Base-by-base conservation (phyloP, 2,329 filamentous ascomycete species). In the Penicillium digitatum region DNA sequence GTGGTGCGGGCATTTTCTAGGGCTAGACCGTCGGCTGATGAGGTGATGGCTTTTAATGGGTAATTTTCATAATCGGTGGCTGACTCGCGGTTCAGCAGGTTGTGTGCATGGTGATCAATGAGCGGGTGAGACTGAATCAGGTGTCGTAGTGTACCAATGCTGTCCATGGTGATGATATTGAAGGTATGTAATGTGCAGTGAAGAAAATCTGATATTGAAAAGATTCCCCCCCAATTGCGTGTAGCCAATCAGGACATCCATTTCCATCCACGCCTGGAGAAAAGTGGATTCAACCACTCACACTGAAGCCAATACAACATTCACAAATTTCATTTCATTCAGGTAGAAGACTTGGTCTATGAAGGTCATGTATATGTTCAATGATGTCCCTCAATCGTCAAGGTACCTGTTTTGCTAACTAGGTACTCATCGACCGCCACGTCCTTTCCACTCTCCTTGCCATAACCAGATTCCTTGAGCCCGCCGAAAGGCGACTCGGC, bases 11-110 rank as follows among this genome's bases (percentile, higher is more conserved):
- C 81, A 54, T 87, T 82, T 39, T 81, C 70, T 27, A 93, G 76
- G 12, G 89, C 88, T 54, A 82, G 76, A 8, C 86, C 88, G 54
- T 82, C 76, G 1, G 89, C 90, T 75, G 94, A 89, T 7, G 87
- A 87, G 1, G 85, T 84, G 59, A 91, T 86, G 42, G 84, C 81
- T 45, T 85, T 78, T 20, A 86, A 78, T 8, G 82, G 78, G 54
- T 76, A 74, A 47, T 57, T 63, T 31, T 61, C 57, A 55, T 73
- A 69, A 55, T 75, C 60, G 34, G 55, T 56, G 26, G 70, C 74
- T 7, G 65, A 61, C 14, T 71, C 62, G 22, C 63, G 59, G 5
- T 62, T 66, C 27, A 79, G 64, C 16, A 79, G 58, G 56, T 78
- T 78, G 57, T 79, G 76, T 11, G 75, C 76, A 66, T 79, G 77